phyloP scores from a whole-genome alignment of 805 yeast genomes.

The Helenozyma rhizophorensis region DNA sequence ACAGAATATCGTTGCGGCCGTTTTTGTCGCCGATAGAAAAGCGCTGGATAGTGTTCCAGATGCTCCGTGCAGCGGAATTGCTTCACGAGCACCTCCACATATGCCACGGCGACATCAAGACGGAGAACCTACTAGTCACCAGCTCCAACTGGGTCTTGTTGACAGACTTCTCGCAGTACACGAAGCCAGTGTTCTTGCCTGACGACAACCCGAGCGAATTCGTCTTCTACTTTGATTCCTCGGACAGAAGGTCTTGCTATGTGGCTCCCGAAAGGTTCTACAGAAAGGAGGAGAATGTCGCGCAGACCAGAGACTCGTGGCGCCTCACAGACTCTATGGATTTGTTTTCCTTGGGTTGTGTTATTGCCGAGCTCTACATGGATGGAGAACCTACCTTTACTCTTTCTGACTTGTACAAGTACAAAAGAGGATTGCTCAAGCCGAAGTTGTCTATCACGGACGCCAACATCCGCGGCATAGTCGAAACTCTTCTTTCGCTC shows the following conservation, averaged over 20 bases:
- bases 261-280: slow-evolving; percentile 90
- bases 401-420: slow-evolving; percentile 81
- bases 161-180: slow-evolving; percentile 74
- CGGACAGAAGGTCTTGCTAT: slow-evolving; percentile 82
- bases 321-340: slow-evolving; percentile 66
- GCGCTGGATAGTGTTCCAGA: slow-evolving; percentile 78
- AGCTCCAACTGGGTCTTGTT: slow-evolving; percentile 85
- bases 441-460: slow-evolving; percentile 63
- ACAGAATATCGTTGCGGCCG: slow-evolving; percentile 81
- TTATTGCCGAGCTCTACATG: slow-evolving; percentile 79
- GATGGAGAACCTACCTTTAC: slow-evolving; percentile 89
- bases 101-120: slow-evolving; percentile 86
- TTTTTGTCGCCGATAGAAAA: slow-evolving; percentile 79
- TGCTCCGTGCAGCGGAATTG: slow-evolving; percentile 56
- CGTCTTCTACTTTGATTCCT: slow-evolving; percentile 87
- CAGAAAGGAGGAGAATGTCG: slow-evolving; percentile 18
- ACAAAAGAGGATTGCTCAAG: slow-evolving; percentile 59
- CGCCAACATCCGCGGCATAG: slow-evolving; percentile 46
- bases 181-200: slow-evolving; percentile 79
- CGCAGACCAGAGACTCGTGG: slow-evolving; percentile 1
- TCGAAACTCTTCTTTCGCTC: slow-evolving; percentile 57
- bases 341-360: slow-evolving; percentile 78
- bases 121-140: slow-evolving; percentile 83
- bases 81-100: slow-evolving; percentile 57
- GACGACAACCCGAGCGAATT: slow-evolving; percentile 92